These are phyloP conservation scores for Hibiscus tridactylites DNA, from an alignment of 345 rosid species.

Conservation along the genomic window DNA sequence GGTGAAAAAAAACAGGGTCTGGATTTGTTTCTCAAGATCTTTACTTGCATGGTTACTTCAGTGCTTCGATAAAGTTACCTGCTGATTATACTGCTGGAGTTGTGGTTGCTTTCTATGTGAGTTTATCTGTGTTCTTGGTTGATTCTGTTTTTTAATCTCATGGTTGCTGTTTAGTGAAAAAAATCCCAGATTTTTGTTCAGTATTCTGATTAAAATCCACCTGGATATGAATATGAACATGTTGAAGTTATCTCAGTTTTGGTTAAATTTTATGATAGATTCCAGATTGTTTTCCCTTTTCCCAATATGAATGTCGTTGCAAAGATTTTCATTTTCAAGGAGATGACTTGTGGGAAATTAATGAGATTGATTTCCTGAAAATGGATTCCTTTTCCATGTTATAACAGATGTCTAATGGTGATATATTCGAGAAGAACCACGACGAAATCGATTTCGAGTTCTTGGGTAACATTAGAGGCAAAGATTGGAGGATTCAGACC, in stretches of 20 bases:
- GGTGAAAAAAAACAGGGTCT: constrained; percentile 55
- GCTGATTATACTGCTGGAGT: constrained; percentile 97
- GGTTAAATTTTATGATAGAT: background rate
- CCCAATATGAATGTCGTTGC: background rate
- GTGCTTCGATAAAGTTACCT: constrained; percentile 88
- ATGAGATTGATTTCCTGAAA: background rate
- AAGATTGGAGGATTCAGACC: constrained; percentile 98
- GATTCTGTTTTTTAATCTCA: background rate
- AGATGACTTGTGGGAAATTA: background rate
- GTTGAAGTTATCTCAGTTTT: background rate
- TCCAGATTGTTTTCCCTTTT: background rate
- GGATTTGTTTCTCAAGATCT: constrained; percentile 93
- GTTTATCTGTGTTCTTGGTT: constrained; percentile 16
- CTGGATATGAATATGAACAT: background rate
- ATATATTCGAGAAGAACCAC: constrained; percentile 78
- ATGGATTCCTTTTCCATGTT: background rate
- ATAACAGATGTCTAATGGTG: constrained; percentile 90
- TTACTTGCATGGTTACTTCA: constrained; percentile 88
- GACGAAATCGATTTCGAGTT: constrained; percentile 98
- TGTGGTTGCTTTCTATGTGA: constrained; percentile 95
- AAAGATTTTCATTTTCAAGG: background rate
- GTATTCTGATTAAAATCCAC: background rate
- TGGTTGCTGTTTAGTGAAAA: background rate
- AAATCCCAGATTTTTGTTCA: background rate
- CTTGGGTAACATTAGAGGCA: constrained; percentile 92